Conservation (phyloP, 805 yeast genomes). For the Komagataella pseudopastoris region DNA sequence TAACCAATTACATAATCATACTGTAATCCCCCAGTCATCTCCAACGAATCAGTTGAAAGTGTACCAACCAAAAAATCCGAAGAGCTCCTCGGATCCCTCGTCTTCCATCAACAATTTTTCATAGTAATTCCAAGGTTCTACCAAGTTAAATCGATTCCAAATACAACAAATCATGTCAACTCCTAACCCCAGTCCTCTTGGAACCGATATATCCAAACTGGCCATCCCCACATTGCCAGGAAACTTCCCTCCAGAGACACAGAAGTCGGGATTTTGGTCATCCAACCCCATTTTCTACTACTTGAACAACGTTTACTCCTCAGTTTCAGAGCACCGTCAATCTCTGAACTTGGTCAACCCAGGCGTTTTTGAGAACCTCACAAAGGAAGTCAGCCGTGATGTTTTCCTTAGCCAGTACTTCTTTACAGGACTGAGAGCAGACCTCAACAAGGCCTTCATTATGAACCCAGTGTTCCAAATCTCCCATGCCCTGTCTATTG, state of each 20-base stretch:
- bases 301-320: slow-evolving; percentile 61
- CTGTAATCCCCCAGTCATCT: neutral
- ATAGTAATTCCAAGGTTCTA: neutral
- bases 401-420: slow-evolving; percentile 81
- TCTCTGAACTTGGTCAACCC: slow-evolving; percentile 81
- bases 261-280: slow-evolving; percentile 54
- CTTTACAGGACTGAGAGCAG: slow-evolving; percentile 95
- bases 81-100: neutral
- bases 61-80: neutral
- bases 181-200: neutral
- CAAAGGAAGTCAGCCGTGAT: slow-evolving; percentile 88
- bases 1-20: neutral
- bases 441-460: slow-evolving; percentile 80
- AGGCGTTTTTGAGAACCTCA: slow-evolving; percentile 86
- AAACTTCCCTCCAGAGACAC: slow-evolving; percentile 37
- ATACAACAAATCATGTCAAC: slow-evolving; percentile 3
- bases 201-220: slow-evolving; percentile 8
- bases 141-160: neutral
- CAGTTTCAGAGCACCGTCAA: slow-evolving; percentile 64
- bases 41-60: neutral
- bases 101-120: neutral
- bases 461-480: slow-evolving; percentile 95
- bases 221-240: slow-evolving; percentile 44
- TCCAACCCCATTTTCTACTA: slow-evolving; percentile 75
- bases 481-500: slow-evolving; percentile 83